Percentiles rank a stretch among this genome's conserved stretches.
These are phyloP conservation scores for Pelargonium fulgidum DNA, from an alignment of 441 rosid genomes.

Conservation along the genomic window DNA sequence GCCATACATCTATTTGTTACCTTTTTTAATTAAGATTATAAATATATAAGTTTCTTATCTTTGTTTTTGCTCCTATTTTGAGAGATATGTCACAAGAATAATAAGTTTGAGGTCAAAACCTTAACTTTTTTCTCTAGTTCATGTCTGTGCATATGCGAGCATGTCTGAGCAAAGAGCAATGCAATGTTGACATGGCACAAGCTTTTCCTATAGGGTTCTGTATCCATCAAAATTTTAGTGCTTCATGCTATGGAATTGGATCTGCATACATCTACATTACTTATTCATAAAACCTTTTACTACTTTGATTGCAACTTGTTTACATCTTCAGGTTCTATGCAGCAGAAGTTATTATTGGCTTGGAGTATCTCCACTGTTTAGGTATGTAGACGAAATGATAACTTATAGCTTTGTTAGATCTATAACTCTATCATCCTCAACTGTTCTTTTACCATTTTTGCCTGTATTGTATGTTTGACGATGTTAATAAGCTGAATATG, in stretches of 20 bases:
- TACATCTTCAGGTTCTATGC: slow-evolving; percentile 72
- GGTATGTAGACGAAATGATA: slow-evolving; percentile 38
- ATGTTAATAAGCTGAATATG: background rate
- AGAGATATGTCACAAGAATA: no score
- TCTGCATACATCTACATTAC: background rate
- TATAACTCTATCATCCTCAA: slow-evolving; percentile 4
- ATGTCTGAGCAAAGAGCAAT: no score
- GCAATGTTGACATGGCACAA: no score
- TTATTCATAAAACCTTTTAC: slow-evolving; percentile 2
- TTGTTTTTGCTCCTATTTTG: no score
- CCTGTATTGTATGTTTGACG: background rate
- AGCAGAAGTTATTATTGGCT: slow-evolving; percentile 79
- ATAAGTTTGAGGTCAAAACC: no score
- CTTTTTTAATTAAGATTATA: no score
- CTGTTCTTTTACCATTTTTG: slow-evolving; percentile 6
- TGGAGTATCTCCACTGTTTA: slow-evolving; percentile 96
- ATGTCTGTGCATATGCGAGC: no score
- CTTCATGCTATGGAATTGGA: background rate
- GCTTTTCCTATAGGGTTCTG: no score
- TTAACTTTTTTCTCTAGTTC: no score
- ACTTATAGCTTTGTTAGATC: background rate
- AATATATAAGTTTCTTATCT: no score
- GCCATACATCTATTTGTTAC: no score
- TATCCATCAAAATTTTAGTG: no score
- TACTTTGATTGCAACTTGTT: slow-evolving; percentile 9